A percentile compares a stretch with the other conserved stretches of the same genome.
Evolutionary conservation across 2,329 filamentous ascomycete genomes (phyloP).

Genomic region (Ceratocystiopsis brevicomis): DNA sequence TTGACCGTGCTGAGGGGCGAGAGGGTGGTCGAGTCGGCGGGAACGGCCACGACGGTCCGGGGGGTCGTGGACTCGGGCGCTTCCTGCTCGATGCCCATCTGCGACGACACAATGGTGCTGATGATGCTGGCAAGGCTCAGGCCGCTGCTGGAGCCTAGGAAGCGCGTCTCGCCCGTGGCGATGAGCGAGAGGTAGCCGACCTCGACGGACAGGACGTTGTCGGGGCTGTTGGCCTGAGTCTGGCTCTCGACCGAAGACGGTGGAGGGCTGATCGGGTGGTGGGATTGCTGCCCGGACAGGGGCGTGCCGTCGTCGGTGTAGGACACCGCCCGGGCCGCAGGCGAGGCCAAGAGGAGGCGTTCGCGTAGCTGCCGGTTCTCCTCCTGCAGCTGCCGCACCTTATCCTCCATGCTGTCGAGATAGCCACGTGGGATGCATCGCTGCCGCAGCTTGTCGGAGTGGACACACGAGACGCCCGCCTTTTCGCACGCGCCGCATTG

Average conservation of each 20-base stretch:
- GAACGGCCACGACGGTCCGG: not conserved
- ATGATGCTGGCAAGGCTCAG: slow-evolving; percentile 4
- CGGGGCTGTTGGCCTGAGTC: not conserved
- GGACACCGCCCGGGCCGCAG: too few species aligned
- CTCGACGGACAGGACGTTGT: slow-evolving; percentile 1
- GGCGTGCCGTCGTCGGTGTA: too few species aligned
- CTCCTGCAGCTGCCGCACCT: slow-evolving; percentile 3
- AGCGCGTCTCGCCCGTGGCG: slow-evolving; percentile 5
- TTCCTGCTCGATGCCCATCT: not conserved
- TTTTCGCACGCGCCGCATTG: slow-evolving; percentile 8
- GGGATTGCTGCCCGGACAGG: not conserved
- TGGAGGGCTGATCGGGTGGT: not conserved
- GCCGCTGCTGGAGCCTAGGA: slow-evolving; percentile 8
- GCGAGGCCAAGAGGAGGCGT: not conserved
- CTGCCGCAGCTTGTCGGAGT: slow-evolving; percentile 6
- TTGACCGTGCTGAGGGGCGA: not conserved
- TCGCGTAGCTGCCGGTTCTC: slow-evolving; percentile 4
- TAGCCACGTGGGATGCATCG: slow-evolving; percentile 6
- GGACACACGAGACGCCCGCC: slow-evolving; percentile 3
- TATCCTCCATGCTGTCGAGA: slow-evolving; percentile 6
- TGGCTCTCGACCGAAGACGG: not conserved
- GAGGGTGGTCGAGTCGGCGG: not conserved
- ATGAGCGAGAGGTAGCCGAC: slow-evolving; percentile 2
- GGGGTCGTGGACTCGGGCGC: not conserved
- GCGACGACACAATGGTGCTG: not conserved